Evolutionary conservation across 306 rosid genomes (phyloP).

Genomic region (Castanea mollissima): DNA sequence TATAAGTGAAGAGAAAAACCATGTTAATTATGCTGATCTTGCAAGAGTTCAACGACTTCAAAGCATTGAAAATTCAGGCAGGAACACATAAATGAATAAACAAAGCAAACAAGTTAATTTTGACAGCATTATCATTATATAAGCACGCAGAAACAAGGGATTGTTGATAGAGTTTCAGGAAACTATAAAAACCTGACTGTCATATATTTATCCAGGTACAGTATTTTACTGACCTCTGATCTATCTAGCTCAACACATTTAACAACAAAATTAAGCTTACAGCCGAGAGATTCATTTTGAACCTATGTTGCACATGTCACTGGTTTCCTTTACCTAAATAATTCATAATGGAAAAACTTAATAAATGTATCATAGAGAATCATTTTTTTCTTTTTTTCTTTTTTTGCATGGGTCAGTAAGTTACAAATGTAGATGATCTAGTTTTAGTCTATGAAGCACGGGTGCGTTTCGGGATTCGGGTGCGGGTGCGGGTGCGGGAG

Average conservation of each 20-base stretch:
- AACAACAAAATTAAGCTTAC: background rate
- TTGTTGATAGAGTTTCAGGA: background rate
- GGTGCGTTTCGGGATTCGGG: too few relatives aligned
- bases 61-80: background rate
- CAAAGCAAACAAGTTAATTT: background rate
- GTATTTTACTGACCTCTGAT: background rate
- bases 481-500: too few relatives aligned
- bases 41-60: background rate
- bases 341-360: background rate
- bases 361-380: background rate
- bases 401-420: too few relatives aligned
- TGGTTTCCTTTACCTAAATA: background rate
- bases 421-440: too few relatives aligned
- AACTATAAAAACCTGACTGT: background rate
- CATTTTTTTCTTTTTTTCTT: too few relatives aligned
- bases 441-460: too few relatives aligned
- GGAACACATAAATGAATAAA: background rate
- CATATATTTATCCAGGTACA: background rate
- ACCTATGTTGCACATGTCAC: background rate
- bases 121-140: background rate
- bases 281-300: background rate
- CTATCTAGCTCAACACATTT: background rate
- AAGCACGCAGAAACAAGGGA: background rate
- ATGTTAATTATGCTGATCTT: background rate
- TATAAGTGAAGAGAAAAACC: conserved; percentile 9